Evolutionary conservation across 257 asterid genomes (phyloP).

Genomic region (Solanum peruvianum): DNA sequence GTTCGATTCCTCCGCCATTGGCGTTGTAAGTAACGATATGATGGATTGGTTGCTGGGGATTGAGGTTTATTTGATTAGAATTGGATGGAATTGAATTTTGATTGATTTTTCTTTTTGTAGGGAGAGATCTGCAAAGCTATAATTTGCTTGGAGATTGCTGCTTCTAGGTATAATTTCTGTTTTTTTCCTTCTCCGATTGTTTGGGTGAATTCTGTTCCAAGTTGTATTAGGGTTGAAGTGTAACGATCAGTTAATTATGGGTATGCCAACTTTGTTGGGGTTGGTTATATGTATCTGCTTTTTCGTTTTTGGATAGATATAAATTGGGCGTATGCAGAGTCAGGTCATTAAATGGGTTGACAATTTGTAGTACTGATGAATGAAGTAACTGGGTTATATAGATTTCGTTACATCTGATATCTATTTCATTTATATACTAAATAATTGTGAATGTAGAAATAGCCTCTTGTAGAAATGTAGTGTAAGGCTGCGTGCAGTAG

Average conservation of each 20-base stretch:
- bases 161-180: constrained; percentile 35
- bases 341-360: not conserved
- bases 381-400: not conserved
- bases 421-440: not conserved
- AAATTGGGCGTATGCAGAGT: not conserved
- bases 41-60: not conserved
- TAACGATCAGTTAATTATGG: not conserved
- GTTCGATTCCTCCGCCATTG: constrained; percentile 75
- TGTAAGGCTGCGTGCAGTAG: not conserved
- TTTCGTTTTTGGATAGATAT: not conserved
- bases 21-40: constrained; percentile 43
- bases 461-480: not conserved
- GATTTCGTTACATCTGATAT: not conserved
- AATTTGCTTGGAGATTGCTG: constrained; percentile 82
- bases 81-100: not conserved
- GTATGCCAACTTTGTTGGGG: not conserved
- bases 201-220: not conserved
- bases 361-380: not conserved
- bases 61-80: not conserved
- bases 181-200: not conserved
- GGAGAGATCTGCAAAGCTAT: constrained; percentile 98
- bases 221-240: not conserved
- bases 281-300: not conserved
- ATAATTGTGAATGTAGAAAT: not conserved
- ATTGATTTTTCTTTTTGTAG: constrained; percentile 17